Percentiles rank a stretch among this genome's conserved stretches.
phyloP scores from a whole-genome alignment of 2,329 filamentous ascomycete species.

The Sclerotinia trifoliorum region DNA sequence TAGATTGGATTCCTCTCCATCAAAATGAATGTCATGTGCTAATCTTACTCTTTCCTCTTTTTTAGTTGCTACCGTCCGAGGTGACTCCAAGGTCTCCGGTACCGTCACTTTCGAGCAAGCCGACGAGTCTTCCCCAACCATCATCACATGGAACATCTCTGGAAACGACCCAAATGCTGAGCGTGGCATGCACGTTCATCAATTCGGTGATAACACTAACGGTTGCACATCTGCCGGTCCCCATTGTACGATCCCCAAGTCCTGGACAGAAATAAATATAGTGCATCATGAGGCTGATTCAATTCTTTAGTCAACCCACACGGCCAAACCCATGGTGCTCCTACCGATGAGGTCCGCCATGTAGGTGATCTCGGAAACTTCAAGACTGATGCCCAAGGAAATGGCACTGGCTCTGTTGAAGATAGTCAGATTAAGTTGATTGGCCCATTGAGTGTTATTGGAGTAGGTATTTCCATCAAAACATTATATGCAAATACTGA shows the following conservation, averaged over 20 bases:
- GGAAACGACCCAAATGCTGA: constrained; percentile 93
- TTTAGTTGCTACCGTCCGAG: constrained; percentile 90
- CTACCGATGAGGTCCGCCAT: constrained; percentile 78
- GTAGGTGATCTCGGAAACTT: constrained; percentile 98
- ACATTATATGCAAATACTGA: constrained; percentile 31
- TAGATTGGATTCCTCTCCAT: background rate
- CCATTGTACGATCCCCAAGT: constrained; percentile 68
- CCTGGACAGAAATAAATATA: background rate
- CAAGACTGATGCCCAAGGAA: constrained; percentile 90
- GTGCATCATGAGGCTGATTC: constrained; percentile 25
- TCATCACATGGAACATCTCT: constrained; percentile 85
- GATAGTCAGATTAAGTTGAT: constrained; percentile 94
- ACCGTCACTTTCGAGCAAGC: constrained; percentile 94
- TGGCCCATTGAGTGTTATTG: constrained; percentile 89
- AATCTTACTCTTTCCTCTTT: constrained; percentile 26
- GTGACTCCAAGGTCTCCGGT: constrained; percentile 93
- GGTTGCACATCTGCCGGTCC: constrained; percentile 97
- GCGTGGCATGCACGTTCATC: constrained; percentile 98
- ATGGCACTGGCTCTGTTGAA: constrained; percentile 73
- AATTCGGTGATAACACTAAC: constrained; percentile 99
- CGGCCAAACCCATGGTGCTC: constrained; percentile 88
- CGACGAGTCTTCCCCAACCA: constrained; percentile 77
- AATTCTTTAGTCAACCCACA: constrained; percentile 84
- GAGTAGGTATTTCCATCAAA: constrained; percentile 53
- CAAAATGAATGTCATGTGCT: background rate